Evolutionary conservation across 1,284 basidiomycete species (phyloP), one percentile per base, ranked within the genome.

Genomic region (Ganoderma boninense): DNA sequence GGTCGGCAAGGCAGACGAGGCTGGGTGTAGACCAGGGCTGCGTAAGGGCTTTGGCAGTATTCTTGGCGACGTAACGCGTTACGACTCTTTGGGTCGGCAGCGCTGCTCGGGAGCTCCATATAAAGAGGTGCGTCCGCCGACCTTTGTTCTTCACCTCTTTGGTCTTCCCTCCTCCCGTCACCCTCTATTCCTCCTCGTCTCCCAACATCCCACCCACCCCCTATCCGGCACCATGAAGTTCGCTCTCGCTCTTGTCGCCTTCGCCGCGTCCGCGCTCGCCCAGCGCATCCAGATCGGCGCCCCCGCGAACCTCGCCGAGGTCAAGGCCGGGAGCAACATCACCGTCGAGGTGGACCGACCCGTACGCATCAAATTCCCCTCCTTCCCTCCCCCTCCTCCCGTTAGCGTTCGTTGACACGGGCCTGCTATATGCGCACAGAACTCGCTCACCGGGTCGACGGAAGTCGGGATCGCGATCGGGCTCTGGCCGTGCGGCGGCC

Each of bases 401-500:
- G n/a, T n/a, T n/a, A n/a, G n/a, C n/a, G n/a, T n/a, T n/a, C n/a
- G n/a, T n/a, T n/a, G n/a, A n/a, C n/a, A n/a, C n/a, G n/a, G 23
- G 23, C 54, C 11, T 26, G 40, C 8, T 14, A 35, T 52, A 35
- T 57, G n/a, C 7, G 14, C 65, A 38, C 38, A 86, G 86, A 78
- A 83, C 74, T 73, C 81, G 10, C 78, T 86, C 62, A 79, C 79
- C 16, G 74, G 78, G 11, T 82, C 83, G 4, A 73, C 76, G 40
- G 87, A 88, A 66, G 80, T 89, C 32, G 81, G 80, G 7, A 70
- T 89, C 61, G 84, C 82, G 29, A 84, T 89, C 68, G 83, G 76
- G 0, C 62, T 83, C n/a, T 72, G 76, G 43, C 74, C 78, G 20
- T 87, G 87, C 73, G 26, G 72, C 43, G 68, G 76, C 26, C 71